A percentile compares a stretch with the other conserved stretches of the same genome.
Conservation (phyloP, 257 asterid genomes). For the Nicotiana obtusifolia region DNA sequence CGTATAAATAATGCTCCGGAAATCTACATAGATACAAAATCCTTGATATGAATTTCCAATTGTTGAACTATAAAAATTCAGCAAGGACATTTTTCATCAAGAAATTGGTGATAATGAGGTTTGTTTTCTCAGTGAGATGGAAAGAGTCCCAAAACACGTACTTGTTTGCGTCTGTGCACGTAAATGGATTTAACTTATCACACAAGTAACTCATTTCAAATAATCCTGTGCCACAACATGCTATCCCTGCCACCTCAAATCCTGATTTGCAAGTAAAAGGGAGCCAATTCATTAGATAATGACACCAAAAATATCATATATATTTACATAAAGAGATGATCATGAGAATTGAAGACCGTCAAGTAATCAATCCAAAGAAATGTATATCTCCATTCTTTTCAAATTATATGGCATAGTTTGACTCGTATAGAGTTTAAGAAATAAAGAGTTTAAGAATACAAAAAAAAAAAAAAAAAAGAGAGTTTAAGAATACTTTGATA, state of each 20-base stretch:
- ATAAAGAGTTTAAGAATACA: no score
- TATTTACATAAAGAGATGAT: no score
- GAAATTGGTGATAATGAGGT: slow-evolving; percentile 41
- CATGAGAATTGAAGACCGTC: not conserved
- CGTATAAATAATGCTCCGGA: not conserved
- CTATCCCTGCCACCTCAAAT: slow-evolving; percentile 58
- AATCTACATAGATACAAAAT: not conserved
- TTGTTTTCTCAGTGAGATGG: slow-evolving; percentile 76
- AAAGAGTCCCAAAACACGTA: slow-evolving; percentile 92
- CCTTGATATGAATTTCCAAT: not conserved
- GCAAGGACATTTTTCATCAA: slow-evolving; percentile 39
- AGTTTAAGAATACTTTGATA: no score
- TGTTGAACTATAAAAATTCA: slow-evolving; percentile 27
- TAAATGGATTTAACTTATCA: slow-evolving; percentile 58
- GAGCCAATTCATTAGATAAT: not conserved
- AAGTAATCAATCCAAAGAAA: not conserved
- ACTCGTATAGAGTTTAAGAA: no score
- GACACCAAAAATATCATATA: not conserved
- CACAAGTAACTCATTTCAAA: slow-evolving; percentile 88
- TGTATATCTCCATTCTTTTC: not conserved
- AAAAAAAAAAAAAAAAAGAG: no score
- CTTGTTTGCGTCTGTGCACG: slow-evolving; percentile 77
- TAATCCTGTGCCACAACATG: slow-evolving; percentile 86
- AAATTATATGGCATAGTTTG: no score
- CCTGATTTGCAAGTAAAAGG: slow-evolving; percentile 33